Conservation (phyloP, 2,329 filamentous ascomycete genomes). For the Ceratocystiopsis minuta region DNA sequence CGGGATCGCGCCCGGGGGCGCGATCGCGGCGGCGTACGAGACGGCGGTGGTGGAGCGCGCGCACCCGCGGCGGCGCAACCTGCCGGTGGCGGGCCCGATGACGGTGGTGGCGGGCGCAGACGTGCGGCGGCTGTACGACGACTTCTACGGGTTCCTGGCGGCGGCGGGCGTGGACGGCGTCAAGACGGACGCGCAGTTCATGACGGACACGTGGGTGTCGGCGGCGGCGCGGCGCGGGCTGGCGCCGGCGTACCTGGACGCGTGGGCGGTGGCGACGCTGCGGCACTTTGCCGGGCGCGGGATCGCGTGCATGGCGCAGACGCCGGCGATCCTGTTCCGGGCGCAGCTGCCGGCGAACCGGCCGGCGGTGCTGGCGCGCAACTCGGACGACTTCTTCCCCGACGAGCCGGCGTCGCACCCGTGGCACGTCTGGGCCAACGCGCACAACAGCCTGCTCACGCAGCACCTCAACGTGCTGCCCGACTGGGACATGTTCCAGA, state of each 20-base stretch:
- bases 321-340: constrained; percentile 72
- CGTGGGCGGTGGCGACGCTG: constrained; percentile 63
- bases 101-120: constrained; percentile 44
- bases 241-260: constrained; percentile 62
- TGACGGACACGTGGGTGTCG: constrained; percentile 56
- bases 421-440: constrained; percentile 93
- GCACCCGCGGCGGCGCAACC: constrained; percentile 25
- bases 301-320: constrained; percentile 90
- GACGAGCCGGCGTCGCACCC: constrained; percentile 63
- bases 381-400: constrained; percentile 86
- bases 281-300: constrained; percentile 60
- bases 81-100: constrained; percentile 45
- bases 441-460: constrained; percentile 69
- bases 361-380: constrained; percentile 58
- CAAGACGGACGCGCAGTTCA: constrained; percentile 87
- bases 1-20: constrained; percentile 46
- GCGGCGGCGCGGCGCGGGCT: constrained; percentile 54
- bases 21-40: constrained; percentile 61
- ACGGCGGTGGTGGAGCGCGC: constrained; percentile 42
- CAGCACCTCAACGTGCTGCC: constrained; percentile 75
- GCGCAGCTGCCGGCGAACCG: constrained; percentile 62
- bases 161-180: constrained; percentile 64
- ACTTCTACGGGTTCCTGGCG: constrained; percentile 74
- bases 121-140: constrained; percentile 60
- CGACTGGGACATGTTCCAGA: constrained; percentile 62